Conservation (phyloP, 306 rosid species). For the Prosopis cineraria region DNA sequence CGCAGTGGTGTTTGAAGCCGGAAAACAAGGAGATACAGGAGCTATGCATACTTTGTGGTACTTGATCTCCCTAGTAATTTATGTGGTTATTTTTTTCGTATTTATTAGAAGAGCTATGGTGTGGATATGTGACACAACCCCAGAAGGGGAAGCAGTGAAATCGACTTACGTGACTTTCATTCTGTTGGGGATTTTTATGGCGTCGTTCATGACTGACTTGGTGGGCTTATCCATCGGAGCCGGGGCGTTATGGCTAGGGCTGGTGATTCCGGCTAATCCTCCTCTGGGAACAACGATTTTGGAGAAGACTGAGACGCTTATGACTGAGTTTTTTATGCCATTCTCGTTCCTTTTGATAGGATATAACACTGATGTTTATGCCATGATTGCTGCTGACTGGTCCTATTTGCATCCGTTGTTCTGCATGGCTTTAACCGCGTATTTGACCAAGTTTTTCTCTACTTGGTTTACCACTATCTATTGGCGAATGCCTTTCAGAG, state of each 20-base stretch:
- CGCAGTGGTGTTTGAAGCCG: conserved; percentile 50
- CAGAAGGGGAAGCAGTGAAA: conserved; percentile 55
- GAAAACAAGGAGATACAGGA: conserved; percentile 42
- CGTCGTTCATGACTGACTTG: conserved; percentile 59
- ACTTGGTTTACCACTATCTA: conserved; percentile 41
- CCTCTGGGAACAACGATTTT: conserved; percentile 60
- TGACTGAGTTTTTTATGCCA: conserved; percentile 60
- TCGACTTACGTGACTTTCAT: conserved; percentile 41
- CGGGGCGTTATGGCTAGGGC: conserved; percentile 75
- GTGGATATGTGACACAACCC: conserved; percentile 45
- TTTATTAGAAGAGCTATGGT: conserved; percentile 35
- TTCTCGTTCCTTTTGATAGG: conserved; percentile 62
- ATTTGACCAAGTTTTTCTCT: conserved; percentile 40
- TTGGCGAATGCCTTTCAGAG: conserved; percentile 53
- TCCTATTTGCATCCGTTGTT: conserved; percentile 47
- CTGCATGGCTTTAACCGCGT: conserved; percentile 43
- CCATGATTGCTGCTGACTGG: conserved; percentile 49
- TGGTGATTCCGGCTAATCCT: conserved; percentile 73
- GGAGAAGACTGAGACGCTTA: conserved; percentile 45
- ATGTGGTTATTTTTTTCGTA: conserved; percentile 1
- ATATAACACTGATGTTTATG: conserved; percentile 41
- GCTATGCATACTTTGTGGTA: conserved; percentile 43
- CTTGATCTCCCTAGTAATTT: conserved; percentile 21
- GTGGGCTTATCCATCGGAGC: conserved; percentile 59
- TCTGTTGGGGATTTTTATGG: conserved; percentile 42